These are phyloP conservation scores for Paratinospora sagittata DNA, from an alignment of 164 flowering plant genomes.

Conservation along the genomic window DNA sequence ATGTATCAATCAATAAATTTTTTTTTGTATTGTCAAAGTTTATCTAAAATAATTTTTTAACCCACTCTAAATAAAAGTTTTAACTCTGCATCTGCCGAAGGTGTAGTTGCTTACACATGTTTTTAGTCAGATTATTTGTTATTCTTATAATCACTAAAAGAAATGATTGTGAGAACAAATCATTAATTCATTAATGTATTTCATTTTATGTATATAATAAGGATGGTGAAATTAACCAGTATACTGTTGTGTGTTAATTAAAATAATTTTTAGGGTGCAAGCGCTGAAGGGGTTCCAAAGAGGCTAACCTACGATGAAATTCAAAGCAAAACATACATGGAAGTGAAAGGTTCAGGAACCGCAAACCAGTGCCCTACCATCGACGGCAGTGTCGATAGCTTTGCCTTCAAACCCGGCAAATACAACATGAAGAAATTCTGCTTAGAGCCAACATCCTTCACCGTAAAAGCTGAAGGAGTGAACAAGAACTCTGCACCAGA, in stretches of 20 bases:
- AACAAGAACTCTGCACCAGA: conserved; percentile 82
- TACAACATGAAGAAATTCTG: conserved; percentile 87
- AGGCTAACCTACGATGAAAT: conserved; percentile 88
- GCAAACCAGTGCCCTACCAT: conserved; percentile 98
- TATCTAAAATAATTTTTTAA: too few relatives aligned
- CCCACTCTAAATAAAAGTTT: too few relatives aligned
- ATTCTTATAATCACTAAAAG: too few relatives aligned
- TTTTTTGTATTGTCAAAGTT: too few relatives aligned
- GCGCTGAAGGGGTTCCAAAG: conserved; percentile 84
- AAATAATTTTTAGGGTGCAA: conserved; percentile 56
- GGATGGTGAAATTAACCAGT: neutral
- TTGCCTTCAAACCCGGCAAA: conserved; percentile 79
- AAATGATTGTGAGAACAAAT: too few relatives aligned
- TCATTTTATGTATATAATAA: too few relatives aligned
- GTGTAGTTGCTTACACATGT: too few relatives aligned
- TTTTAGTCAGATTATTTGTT: too few relatives aligned
- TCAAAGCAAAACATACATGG: conserved; percentile 96
- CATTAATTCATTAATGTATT: too few relatives aligned
- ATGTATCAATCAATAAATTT: too few relatives aligned
- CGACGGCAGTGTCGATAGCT: conserved; percentile 61
- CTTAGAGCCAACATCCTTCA: conserved; percentile 93
- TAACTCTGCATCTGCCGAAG: too few relatives aligned
- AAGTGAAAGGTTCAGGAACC: conserved; percentile 93
- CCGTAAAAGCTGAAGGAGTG: conserved; percentile 85
- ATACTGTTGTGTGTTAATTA: neutral